These are phyloP conservation scores for Meyerozyma carpophila DNA, from an alignment of 1,139 yeast species.

Conservation along the genomic window DNA sequence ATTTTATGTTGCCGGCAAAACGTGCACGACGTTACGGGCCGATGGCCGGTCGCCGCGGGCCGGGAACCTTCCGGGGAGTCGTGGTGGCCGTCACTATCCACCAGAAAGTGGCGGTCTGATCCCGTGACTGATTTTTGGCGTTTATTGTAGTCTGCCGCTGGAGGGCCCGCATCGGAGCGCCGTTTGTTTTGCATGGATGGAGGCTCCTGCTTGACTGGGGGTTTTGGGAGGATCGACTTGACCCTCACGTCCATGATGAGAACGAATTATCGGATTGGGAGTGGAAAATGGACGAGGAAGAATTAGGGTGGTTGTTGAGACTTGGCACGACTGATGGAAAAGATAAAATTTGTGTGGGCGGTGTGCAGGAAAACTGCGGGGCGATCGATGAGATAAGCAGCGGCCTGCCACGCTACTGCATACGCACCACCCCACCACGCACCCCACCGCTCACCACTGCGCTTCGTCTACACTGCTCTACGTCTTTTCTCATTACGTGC, in stretches of 20 bases:
- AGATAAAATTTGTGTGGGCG: conserved; percentile 18
- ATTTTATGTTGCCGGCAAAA: conserved; percentile 94
- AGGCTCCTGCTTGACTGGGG: conserved; percentile 7
- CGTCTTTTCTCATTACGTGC: too few species aligned
- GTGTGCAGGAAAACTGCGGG: not conserved
- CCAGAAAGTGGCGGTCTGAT: conserved; percentile 2
- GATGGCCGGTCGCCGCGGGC: conserved; percentile 39
- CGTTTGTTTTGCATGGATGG: conserved; percentile 2
- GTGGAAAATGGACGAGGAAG: not conserved
- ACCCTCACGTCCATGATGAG: conserved; percentile 16
- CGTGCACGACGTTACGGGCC: conserved; percentile 91
- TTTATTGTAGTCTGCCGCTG: conserved; percentile 1
- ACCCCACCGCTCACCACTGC: too few species aligned
- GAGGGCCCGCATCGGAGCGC: not conserved
- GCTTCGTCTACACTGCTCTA: too few species aligned
- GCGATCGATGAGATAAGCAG: not conserved
- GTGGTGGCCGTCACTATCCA: not conserved
- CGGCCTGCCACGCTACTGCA: too few species aligned
- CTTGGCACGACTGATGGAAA: conserved; percentile 26
- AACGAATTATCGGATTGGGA: not conserved
- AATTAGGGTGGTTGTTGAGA: conserved; percentile 1
- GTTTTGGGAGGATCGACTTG: conserved; percentile 33
- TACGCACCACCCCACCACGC: too few species aligned
- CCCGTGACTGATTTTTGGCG: conserved; percentile 1
- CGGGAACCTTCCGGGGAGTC: conserved; percentile 14